Base-by-base conservation (phyloP, 345 rosid species). In the Camelina hispida region DNA sequence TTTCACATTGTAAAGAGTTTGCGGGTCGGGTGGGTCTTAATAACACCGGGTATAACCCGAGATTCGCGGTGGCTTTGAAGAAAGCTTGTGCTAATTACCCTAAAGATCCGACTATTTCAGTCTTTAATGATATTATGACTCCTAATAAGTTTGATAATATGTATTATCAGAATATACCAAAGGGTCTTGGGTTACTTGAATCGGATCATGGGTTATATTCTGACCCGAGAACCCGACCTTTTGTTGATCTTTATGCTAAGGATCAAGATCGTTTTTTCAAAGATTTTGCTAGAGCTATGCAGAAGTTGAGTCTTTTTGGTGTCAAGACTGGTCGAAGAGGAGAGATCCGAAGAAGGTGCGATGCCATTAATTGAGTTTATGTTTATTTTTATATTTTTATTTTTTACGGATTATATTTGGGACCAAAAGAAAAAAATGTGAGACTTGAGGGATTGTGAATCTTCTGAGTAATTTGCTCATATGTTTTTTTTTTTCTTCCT, bases 1-100 rank as follows among this genome's bases (percentile, higher is more conserved):
- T 95, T 83, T 95, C 99, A 5, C 97, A 95, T 71, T 95, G 99
- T 64, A 88, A 87, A 47, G 97, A 90, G 83, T 92, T 95, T 50
- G 76, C 42, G 63, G 69, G 57, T 37, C 76, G 60, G 51, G 66
- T 90, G 40, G 68, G 16, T 22, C 71, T 76, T 30, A 84, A 85
- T 25, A 81, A 83, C 58, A 83, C 90, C 20, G 72, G 78, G 66
- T 90, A 90, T 76, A 91, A 89, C 74, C 90, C 86, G 18, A 85
- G 96, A 79, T 91, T 88, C 44, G 96, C 92, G 0, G 61, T 52
- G 30, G 97, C 81, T 4, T 73, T 95, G 81, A 84, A 78, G 63
- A 78, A 76, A 35, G 97, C 96, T 7, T 95, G 99, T 43, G 76
- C 85, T 0, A 83, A 75, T 52, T 92, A 84, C 72, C 79, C 79